Percentiles rank a stretch among this genome's conserved stretches.
Conservation (phyloP, 371 early-diverging fungal genomes). For the Circinella umbellata region DNA sequence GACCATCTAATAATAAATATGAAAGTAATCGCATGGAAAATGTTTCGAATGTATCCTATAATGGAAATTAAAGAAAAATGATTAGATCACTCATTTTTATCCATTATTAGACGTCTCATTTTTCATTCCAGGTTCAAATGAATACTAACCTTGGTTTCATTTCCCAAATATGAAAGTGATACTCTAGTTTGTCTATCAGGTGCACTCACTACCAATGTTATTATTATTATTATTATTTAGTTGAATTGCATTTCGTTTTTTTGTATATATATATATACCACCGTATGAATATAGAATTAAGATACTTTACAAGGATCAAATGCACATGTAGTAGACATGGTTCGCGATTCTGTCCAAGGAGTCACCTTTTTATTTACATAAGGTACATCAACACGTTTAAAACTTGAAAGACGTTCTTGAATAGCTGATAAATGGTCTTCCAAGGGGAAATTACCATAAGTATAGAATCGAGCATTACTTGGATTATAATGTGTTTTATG, state of each 20-base stretch:
- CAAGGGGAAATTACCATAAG: constrained; percentile 86
- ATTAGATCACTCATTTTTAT: too few species aligned
- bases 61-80: too few species aligned
- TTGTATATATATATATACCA: too few species aligned
- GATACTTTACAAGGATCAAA: constrained; percentile 62
- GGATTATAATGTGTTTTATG: constrained; percentile 90
- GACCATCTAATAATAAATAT: constrained; percentile 83
- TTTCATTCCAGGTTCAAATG: background rate
- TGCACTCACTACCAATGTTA: constrained; percentile 62
- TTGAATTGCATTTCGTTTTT: too few species aligned
- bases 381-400: constrained; percentile 41
- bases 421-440: constrained; percentile 76
- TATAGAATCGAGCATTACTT: constrained; percentile 86
- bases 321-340: constrained; percentile 64
- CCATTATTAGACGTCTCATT: background rate
- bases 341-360: constrained; percentile 56
- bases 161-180: constrained; percentile 79
- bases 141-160: constrained; percentile 65
- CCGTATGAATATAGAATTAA: too few species aligned
- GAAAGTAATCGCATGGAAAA: constrained; percentile 83
- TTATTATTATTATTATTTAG: too few species aligned
- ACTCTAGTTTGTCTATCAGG: constrained; percentile 81
- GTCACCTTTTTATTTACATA: constrained; percentile 57
- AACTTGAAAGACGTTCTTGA: constrained; percentile 55
- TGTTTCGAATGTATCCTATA: constrained; percentile 79